These are phyloP conservation scores for Neonectria neomacrospora DNA, from an alignment of 2,329 filamentous ascomycete species.

Conservation along the genomic window DNA sequence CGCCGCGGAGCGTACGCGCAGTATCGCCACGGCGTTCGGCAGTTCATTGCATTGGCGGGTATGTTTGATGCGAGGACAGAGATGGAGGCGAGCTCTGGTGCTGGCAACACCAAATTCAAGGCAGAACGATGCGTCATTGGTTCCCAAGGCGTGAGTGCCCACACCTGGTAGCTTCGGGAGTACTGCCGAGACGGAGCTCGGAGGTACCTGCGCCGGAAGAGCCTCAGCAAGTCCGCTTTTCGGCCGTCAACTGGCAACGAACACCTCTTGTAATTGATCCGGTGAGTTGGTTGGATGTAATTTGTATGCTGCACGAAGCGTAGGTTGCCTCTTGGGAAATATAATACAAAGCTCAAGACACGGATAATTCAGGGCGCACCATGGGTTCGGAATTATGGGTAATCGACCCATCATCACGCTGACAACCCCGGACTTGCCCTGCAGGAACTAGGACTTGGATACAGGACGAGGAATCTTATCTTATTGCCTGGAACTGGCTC, in stretches of 20 bases:
- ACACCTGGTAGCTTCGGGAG: constrained; percentile 19
- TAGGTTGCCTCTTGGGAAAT: not conserved
- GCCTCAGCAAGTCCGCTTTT: not conserved
- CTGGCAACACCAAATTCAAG: constrained; percentile 33
- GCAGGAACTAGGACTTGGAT: not conserved
- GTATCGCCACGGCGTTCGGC: constrained; percentile 47
- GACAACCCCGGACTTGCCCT: not conserved
- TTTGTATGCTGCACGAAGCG: not conserved
- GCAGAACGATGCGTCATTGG: constrained; percentile 43
- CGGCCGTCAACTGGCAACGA: not conserved
- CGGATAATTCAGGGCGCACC: constrained; percentile 18
- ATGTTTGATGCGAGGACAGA: constrained; percentile 28
- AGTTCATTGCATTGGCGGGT: constrained; percentile 45
- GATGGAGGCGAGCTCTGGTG: constrained; percentile 25
- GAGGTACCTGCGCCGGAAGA: constrained; percentile 4
- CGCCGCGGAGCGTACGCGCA: constrained; percentile 38
- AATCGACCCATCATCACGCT: constrained; percentile 16
- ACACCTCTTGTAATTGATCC: not conserved
- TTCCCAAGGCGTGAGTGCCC: constrained; percentile 8
- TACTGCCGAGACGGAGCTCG: constrained; percentile 4
- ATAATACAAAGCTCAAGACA: constrained; percentile 2
- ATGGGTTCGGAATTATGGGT: constrained; percentile 23
- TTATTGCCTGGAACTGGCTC: not conserved
- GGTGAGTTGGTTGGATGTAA: not conserved
- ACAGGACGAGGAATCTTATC: not conserved